Evolutionary conservation across 164 flowering plant species (phyloP).

Genomic region (Dillenia turbinata): DNA sequence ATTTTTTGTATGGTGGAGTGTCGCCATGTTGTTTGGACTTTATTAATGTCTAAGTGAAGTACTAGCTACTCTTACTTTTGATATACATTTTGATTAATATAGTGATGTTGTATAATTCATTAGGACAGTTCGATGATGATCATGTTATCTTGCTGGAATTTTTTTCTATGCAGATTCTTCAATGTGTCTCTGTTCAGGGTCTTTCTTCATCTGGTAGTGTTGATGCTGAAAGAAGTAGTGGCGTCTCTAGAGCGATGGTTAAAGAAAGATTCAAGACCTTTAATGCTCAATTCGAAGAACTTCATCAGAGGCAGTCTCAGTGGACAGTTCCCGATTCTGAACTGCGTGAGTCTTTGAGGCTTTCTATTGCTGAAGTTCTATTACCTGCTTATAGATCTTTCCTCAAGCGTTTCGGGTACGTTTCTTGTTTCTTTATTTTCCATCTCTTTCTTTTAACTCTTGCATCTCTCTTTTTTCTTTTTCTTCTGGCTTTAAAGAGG

Average conservation of each 20-base stretch:
- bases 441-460: neutral
- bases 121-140: too few relatives aligned
- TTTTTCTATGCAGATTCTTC: constrained; percentile 60
- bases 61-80: too few relatives aligned
- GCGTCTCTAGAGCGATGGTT: constrained; percentile 70
- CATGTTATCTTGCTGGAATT: constrained; percentile 2
- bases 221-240: constrained; percentile 43
- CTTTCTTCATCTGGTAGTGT: constrained; percentile 61
- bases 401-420: constrained; percentile 78
- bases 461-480: neutral
- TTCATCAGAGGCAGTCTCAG: constrained; percentile 91
- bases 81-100: too few relatives aligned
- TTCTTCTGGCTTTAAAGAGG: neutral
- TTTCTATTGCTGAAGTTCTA: constrained; percentile 93
- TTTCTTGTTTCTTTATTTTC: neutral
- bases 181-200: constrained; percentile 69
- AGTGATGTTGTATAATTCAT: too few relatives aligned
- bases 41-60: too few relatives aligned
- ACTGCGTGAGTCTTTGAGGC: constrained; percentile 84
- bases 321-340: constrained; percentile 99
- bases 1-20: too few relatives aligned
- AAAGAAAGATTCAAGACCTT: constrained; percentile 88
- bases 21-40: too few relatives aligned
- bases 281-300: constrained; percentile 84
- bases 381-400: constrained; percentile 95